phyloP scores from a whole-genome alignment of 345 rosid species.

The Ricinus communis region DNA sequence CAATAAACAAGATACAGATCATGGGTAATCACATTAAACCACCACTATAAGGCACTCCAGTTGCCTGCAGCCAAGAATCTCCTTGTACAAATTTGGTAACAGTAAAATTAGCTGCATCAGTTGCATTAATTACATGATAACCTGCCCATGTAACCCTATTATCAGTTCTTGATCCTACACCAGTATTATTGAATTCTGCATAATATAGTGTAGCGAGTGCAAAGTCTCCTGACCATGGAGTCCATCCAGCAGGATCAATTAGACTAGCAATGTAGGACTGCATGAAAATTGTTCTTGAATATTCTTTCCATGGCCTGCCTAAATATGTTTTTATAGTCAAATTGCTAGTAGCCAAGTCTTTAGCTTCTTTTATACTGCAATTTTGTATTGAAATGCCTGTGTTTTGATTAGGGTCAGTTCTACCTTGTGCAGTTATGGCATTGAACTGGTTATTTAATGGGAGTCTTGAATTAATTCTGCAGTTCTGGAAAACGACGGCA shows the following conservation, averaged over 20 bases:
- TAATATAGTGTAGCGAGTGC: constrained; percentile 29
- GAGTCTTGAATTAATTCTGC: constrained; percentile 27
- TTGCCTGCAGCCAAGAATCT: constrained; percentile 30
- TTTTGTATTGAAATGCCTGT: constrained; percentile 39
- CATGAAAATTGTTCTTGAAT: constrained; percentile 35
- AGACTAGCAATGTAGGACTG: constrained; percentile 26
- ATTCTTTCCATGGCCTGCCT: constrained; percentile 40
- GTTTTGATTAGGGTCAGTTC: constrained; percentile 47
- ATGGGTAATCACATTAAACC: constrained; percentile 11
- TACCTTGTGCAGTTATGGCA: constrained; percentile 44
- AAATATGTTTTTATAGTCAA: constrained; percentile 13
- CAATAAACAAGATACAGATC: neutral
- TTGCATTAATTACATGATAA: constrained; percentile 33
- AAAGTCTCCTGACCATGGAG: constrained; percentile 23
- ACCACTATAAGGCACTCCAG: constrained; percentile 30
- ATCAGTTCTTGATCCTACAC: constrained; percentile 25
- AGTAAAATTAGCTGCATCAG: constrained; percentile 25
- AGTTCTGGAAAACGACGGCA: constrained; percentile 39
- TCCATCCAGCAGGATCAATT: constrained; percentile 36
- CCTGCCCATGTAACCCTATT: constrained; percentile 57
- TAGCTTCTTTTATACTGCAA: constrained; percentile 28
- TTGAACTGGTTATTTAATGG: constrained; percentile 30
- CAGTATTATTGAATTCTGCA: constrained; percentile 34
- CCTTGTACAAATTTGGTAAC: constrained; percentile 21
- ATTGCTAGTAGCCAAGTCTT: constrained; percentile 30